Evolutionary conservation across 495 filamentous ascomycete species (phyloP).

Genomic region (Penicillium riverlandense): DNA sequence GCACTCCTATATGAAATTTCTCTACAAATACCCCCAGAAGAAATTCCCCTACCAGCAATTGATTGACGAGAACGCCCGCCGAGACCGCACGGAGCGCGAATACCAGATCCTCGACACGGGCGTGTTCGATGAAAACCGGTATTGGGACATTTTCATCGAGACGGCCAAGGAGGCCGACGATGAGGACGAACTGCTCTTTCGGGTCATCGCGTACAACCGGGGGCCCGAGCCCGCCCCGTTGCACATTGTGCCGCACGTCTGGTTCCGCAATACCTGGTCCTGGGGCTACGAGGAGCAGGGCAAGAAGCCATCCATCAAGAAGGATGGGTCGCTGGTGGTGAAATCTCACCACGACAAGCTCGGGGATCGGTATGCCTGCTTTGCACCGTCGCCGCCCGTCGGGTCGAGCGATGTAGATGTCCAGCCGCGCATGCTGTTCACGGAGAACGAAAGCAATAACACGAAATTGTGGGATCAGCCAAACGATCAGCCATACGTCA

Average conservation of each 20-base stretch:
- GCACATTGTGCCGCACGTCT: conserved; percentile 90
- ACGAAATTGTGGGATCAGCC: conserved; percentile 65
- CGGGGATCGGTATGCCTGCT: conserved; percentile 74
- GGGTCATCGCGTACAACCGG: conserved; percentile 92
- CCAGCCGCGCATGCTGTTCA: conserved; percentile 76
- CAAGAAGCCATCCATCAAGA: conserved; percentile 68
- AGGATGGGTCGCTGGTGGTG: conserved; percentile 54
- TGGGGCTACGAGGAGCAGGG: conserved; percentile 71
- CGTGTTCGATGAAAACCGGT: conserved; percentile 83
- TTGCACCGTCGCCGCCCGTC: conserved; percentile 84
- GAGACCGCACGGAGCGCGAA: conserved; percentile 67
- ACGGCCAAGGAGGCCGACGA: conserved; percentile 87
- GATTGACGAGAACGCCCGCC: conserved; percentile 71
- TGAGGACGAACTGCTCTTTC: conserved; percentile 85
- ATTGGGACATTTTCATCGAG: conserved; percentile 97
- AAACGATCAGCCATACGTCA: conserved; percentile 79
- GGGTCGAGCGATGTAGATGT: conserved; percentile 73
- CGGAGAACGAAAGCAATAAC: conserved; percentile 91
- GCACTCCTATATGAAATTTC: conserved; percentile 98
- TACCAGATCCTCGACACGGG: conserved; percentile 90
- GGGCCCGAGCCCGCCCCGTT: conserved; percentile 83
- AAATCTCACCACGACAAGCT: conserved; percentile 69
- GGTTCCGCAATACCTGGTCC: conserved; percentile 95
- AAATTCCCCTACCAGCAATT: conserved; percentile 89
- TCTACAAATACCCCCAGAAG: conserved; percentile 94